These are phyloP conservation scores for Barnettozyma pratensis DNA, from an alignment of 805 yeast genomes.

Conservation along the genomic window DNA sequence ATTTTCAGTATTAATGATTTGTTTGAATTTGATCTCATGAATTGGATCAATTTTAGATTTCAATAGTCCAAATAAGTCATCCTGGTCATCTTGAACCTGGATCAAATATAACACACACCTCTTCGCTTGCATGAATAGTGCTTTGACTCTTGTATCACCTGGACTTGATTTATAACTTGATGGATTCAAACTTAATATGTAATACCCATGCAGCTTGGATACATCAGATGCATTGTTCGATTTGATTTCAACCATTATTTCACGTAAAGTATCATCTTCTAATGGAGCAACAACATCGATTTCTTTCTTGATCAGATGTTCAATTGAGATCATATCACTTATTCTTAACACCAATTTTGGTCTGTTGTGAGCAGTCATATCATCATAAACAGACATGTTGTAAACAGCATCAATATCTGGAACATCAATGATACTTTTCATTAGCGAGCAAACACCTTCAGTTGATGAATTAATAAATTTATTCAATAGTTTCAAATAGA, in stretches of 20 bases:
- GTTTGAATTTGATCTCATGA: slow-evolving; percentile 63
- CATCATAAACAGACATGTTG: slow-evolving; percentile 62
- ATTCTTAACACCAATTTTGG: slow-evolving; percentile 43
- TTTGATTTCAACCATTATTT: slow-evolving; percentile 36
- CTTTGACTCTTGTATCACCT: slow-evolving; percentile 50
- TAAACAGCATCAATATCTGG: slow-evolving; percentile 55
- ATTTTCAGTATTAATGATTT: slow-evolving; percentile 47
- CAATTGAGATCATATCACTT: slow-evolving; percentile 42
- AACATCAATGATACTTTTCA: slow-evolving; percentile 46
- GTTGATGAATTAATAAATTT: slow-evolving; percentile 55
- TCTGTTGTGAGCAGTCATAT: slow-evolving; percentile 50
- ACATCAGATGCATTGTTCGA: slow-evolving; percentile 41
- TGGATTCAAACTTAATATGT: slow-evolving; percentile 58
- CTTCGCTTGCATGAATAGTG: slow-evolving; percentile 71
- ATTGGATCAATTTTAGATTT: slow-evolving; percentile 59
- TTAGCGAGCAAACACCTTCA: slow-evolving; percentile 39
- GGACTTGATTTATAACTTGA: slow-evolving; percentile 39
- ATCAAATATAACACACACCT: slow-evolving; percentile 77
- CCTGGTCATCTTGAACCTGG: slow-evolving; percentile 68
- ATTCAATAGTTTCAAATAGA: slow-evolving; percentile 74
- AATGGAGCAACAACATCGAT: slow-evolving; percentile 40
- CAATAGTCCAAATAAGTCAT: slow-evolving; percentile 62
- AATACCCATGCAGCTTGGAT: slow-evolving; percentile 44
- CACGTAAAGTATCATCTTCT: slow-evolving; percentile 51
- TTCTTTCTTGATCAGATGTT: slow-evolving; percentile 36